Conservation (phyloP, 2,329 filamentous ascomycete species). For the Scleromitrula shiraiana region DNA sequence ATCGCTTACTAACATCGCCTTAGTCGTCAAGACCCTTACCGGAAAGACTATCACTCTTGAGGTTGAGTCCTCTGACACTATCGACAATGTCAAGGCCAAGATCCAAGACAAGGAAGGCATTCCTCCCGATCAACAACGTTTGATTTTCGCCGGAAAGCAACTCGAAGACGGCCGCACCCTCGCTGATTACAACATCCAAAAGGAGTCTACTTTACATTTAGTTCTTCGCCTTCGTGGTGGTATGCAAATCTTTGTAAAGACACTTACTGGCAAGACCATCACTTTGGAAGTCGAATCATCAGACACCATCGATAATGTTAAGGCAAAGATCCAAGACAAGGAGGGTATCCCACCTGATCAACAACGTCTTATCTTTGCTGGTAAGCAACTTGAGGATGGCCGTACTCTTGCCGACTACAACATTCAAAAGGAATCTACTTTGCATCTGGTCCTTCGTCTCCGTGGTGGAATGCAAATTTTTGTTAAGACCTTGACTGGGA, state of each 20-base stretch:
- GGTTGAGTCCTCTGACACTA: too few relatives aligned
- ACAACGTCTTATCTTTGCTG: conserved; percentile 62
- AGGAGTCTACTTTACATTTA: conserved; percentile 74
- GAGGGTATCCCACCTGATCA: too few relatives aligned
- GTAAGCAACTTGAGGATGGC: conserved; percentile 67
- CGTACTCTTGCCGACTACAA: conserved; percentile 82
- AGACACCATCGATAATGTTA: too few relatives aligned
- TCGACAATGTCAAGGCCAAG: too few relatives aligned
- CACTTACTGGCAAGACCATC: conserved; percentile 61
- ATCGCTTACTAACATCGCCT: conserved; percentile 40
- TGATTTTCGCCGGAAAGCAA: conserved; percentile 93
- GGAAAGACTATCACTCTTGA: too few relatives aligned
- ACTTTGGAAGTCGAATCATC: conserved; percentile 60
- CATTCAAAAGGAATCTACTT: conserved; percentile 72
- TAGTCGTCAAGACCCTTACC: conserved; percentile 71
- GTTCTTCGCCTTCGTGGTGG: conserved; percentile 76
- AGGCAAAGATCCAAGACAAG: too few relatives aligned
- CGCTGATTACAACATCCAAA: conserved; percentile 95
- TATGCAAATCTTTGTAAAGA: conserved; percentile 71
- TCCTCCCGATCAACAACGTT: too few relatives aligned
- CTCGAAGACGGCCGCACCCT: conserved; percentile 86
- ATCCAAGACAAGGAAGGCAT: too few relatives aligned
- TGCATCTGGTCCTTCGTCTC: conserved; percentile 63
- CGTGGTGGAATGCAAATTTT: conserved; percentile 71
- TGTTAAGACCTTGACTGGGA: conserved; percentile 62